Conservation (phyloP, 169 alveolate species). For the Plasmodium blacklocki region DNA sequence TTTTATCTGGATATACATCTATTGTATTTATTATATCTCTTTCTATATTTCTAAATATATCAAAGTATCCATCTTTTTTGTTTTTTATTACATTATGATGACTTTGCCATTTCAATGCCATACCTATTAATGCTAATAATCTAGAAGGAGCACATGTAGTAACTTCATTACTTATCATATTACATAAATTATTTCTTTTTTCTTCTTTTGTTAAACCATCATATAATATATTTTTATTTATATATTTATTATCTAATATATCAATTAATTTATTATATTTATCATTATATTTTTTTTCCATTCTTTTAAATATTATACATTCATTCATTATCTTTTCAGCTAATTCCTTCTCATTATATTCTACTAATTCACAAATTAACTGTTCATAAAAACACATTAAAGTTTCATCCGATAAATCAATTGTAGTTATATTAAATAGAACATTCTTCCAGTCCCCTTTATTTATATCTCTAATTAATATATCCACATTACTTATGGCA, state of each 20-base stretch:
- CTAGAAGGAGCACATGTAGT: constrained; percentile 86
- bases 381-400: constrained; percentile 83
- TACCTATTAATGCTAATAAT: constrained; percentile 82
- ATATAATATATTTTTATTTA: constrained; percentile 17
- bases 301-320: constrained; percentile 66
- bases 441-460: constrained; percentile 88
- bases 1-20: constrained; percentile 78
- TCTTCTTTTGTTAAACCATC: constrained; percentile 73
- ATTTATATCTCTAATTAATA: constrained; percentile 81
- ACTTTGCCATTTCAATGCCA: constrained; percentile 88
- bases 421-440: constrained; percentile 80
- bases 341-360: constrained; percentile 80
- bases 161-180: constrained; percentile 76
- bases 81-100: constrained; percentile 81
- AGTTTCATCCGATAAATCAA: constrained; percentile 83
- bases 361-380: constrained; percentile 84
- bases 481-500: constrained; percentile 82
- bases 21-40: constrained; percentile 69
- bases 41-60: constrained; percentile 83
- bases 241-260: constrained; percentile 19
- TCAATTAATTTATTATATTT: constrained; percentile 50
- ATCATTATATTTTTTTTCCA: constrained; percentile 55
- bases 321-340: constrained; percentile 77
- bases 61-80: constrained; percentile 76
- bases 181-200: constrained; percentile 64